These are phyloP conservation scores for Exophiala dermatitidis DNA, from an alignment of 2,329 filamentous ascomycete species.

Conservation along the genomic window DNA sequence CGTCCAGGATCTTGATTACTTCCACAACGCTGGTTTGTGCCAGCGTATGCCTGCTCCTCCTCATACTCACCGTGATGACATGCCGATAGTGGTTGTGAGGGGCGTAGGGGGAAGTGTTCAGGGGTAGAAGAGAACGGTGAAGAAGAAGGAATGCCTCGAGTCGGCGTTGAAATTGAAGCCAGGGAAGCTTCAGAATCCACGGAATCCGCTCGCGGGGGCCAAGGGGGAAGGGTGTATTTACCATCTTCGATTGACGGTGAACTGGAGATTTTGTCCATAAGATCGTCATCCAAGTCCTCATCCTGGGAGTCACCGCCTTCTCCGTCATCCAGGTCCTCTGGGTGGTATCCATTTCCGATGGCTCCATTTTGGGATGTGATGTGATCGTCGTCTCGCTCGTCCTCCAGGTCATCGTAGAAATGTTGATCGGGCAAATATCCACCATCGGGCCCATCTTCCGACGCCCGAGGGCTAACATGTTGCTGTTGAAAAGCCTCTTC, in stretches of 20 bases:
- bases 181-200: constrained; percentile 30
- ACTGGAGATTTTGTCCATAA: constrained; percentile 98
- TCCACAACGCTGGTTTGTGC: constrained; percentile 6
- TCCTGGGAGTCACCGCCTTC: constrained; percentile 57
- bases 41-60: neutral
- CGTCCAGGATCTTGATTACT: neutral
- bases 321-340: constrained; percentile 38
- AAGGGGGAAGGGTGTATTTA: constrained; percentile 58
- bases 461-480: constrained; percentile 53
- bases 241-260: constrained; percentile 98
- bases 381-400: constrained; percentile 52
- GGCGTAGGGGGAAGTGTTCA: constrained; percentile 27
- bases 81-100: constrained; percentile 29
- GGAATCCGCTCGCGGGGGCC: constrained; percentile 40
- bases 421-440: constrained; percentile 12
- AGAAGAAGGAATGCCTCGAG: constrained; percentile 27
- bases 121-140: constrained; percentile 30
- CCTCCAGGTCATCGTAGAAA: constrained; percentile 45
- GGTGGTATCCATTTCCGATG: constrained; percentile 18
- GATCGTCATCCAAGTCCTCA: constrained; percentile 76
- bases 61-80: constrained; percentile 47
- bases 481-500: constrained; percentile 70
- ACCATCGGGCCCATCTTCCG: constrained; percentile 17
- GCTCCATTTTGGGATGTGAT: constrained; percentile 17
- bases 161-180: constrained; percentile 24